Percentiles rank a stretch among this genome's conserved stretches.
Evolutionary conservation across 805 yeast genomes (phyloP).

Genomic region (Starmerella vitae): DNA sequence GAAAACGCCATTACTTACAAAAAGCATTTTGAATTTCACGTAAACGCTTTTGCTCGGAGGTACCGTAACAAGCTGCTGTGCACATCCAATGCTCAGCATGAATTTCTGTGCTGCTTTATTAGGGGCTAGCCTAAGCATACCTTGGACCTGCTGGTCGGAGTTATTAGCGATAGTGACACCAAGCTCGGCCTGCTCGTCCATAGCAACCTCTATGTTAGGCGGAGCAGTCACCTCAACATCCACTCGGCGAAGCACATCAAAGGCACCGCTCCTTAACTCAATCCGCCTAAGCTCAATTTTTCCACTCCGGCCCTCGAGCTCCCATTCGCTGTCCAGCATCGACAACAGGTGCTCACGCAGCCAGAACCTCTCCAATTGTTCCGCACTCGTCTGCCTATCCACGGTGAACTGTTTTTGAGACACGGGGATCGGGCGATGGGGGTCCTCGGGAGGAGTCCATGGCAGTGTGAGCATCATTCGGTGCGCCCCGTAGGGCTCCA

Average conservation of each 20-base stretch:
- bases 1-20: conserved; percentile 65
- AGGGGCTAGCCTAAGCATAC: conserved; percentile 50
- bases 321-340: conserved; percentile 56
- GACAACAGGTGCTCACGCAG: conserved; percentile 51
- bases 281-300: conserved; percentile 52
- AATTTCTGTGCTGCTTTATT: conserved; percentile 38
- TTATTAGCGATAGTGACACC: conserved; percentile 38
- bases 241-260: conserved; percentile 32
- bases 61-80: conserved; percentile 44
- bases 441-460: conserved; percentile 35
- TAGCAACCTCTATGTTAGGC: conserved; percentile 7
- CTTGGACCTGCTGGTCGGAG: conserved; percentile 32
- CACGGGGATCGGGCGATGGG: conserved; percentile 52
- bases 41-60: conserved; percentile 32
- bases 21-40: conserved; percentile 43
- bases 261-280: conserved; percentile 49
- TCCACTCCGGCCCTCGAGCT: conserved; percentile 36
- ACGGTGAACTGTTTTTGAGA: conserved; percentile 51
- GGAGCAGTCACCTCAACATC: conserved; percentile 11
- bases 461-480: conserved; percentile 61
- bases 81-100: conserved; percentile 57
- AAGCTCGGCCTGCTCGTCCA: conserved; percentile 42
- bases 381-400: conserved; percentile 34
- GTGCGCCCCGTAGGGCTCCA: conserved; percentile 34
- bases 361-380: conserved; percentile 72